Base-by-base conservation (phyloP, 257 asterid species). In the Solanum piurae region DNA sequence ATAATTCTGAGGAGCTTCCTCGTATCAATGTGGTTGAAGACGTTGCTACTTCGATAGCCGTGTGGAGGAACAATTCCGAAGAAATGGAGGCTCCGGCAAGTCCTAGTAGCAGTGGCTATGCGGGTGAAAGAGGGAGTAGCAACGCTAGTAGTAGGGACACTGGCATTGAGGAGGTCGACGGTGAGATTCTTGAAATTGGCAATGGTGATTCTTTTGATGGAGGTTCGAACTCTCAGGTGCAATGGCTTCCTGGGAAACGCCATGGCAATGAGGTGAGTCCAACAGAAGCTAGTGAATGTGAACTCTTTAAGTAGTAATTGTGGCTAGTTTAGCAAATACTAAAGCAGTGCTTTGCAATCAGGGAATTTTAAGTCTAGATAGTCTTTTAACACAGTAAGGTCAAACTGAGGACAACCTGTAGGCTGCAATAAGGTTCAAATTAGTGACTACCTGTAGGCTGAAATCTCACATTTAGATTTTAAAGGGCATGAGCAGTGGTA, bases 81-180 rank as follows among this genome's bases (percentile, higher is more conserved):
- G 97, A 95, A 89, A 87, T 68, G 82, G 98, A 91, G 86, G 94
- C 88, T 89, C 93, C 93, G 69, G 77, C 93, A 88, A 97, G 98
- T 88, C 98, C 98, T 42, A 94, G 98, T 87, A 97, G 99, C 90
- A 96, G 99, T 85, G 99, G 98, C 20, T 97, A 97, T 87, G 99
- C 98, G 4, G 99, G 95, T 36, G 99, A 93, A 92, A 93, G 91
- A 91, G 99, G 99, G 82, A 97, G 99, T 88, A 96, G 96, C 83
- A 95, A 93, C 88, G 95, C 93, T 83, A 93, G 92, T 36, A 93
- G 92, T 88, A 74, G 88, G 86, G 69, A 23, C 86, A 73, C 79
- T 40, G 91, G 91, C 49, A 83, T 89, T 85, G 91, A 87, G 83
- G 94, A 88, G 88, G 86, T 83, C 21, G 94, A 93, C 60, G 95